Conservation (phyloP, 225 moss, liverwort and hornwort genomes). For the Climacium dendroides region DNA sequence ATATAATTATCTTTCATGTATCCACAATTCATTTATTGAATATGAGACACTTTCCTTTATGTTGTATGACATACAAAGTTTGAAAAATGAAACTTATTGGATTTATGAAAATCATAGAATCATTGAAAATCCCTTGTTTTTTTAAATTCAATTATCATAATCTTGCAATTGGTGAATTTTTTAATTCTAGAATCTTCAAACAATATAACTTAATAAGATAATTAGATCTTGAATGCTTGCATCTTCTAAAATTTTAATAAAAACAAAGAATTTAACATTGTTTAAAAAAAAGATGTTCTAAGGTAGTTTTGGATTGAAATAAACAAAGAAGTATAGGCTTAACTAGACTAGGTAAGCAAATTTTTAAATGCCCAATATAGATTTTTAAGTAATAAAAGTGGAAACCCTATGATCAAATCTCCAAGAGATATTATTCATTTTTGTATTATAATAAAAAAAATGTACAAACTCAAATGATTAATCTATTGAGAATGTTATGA, state of each 20-base stretch:
- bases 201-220: neutral
- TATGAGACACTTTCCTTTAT: neutral
- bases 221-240: neutral
- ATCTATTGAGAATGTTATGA: too few relatives aligned
- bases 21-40: neutral
- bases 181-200: neutral
- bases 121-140: too few relatives aligned
- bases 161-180: neutral
- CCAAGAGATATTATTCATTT: neutral
- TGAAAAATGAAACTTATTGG: neutral
- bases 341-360: neutral
- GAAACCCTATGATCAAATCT: neutral
- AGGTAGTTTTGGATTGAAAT: neutral
- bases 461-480: too few relatives aligned
- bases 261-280: neutral
- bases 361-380: neutral
- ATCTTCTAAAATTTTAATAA: neutral
- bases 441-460: too few relatives aligned
- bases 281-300: neutral
- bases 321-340: fast-evolving
- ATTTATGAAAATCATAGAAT: too few relatives aligned
- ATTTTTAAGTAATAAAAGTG: neutral
- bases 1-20: neutral
- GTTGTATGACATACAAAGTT: neutral
- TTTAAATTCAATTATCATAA: too few relatives aligned